Conservation (phyloP, 164 flowering plant species). For the Vitis cinerea region DNA sequence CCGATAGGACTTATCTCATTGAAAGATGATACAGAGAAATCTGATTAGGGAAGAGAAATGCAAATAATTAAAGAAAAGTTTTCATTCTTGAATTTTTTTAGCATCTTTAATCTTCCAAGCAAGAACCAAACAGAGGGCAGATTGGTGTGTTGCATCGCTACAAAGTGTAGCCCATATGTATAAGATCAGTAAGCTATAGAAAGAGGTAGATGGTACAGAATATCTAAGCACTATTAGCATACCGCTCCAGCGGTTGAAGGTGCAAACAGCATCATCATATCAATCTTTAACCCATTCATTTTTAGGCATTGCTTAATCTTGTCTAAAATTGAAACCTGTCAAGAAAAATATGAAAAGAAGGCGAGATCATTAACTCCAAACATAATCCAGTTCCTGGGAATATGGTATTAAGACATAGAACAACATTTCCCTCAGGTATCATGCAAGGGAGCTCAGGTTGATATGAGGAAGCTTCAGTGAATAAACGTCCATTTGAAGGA, state of each 20-base stretch:
- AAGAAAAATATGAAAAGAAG: not conserved
- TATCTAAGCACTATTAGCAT: not conserved
- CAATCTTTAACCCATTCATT: conserved; percentile 11
- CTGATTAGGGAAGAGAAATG: too few species aligned
- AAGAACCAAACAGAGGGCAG: too few species aligned
- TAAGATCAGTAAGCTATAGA: too few species aligned
- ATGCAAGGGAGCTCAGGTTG: not conserved
- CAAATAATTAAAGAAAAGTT: too few species aligned
- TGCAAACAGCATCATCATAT: conserved; percentile 25
- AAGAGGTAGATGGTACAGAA: too few species aligned
- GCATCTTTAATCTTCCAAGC: too few species aligned
- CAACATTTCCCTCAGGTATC: not conserved
- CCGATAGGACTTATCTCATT: too few species aligned
- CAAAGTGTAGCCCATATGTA: too few species aligned
- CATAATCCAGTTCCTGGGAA: too few species aligned
- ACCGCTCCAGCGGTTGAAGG: conserved; percentile 46
- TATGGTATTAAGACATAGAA: not conserved
- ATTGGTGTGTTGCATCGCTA: too few species aligned
- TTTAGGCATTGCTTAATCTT: conserved; percentile 6
- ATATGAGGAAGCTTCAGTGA: not conserved
- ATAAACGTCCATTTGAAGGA: conserved; percentile 8
- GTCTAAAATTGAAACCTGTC: conserved; percentile 7
- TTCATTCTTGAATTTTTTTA: too few species aligned
- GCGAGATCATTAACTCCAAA: not conserved
- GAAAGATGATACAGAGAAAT: too few species aligned